Percentiles rank a stretch among this genome's conserved stretches.
Evolutionary conservation across 805 yeast genomes (phyloP).

Genomic region (Saturnispora silvae): DNA sequence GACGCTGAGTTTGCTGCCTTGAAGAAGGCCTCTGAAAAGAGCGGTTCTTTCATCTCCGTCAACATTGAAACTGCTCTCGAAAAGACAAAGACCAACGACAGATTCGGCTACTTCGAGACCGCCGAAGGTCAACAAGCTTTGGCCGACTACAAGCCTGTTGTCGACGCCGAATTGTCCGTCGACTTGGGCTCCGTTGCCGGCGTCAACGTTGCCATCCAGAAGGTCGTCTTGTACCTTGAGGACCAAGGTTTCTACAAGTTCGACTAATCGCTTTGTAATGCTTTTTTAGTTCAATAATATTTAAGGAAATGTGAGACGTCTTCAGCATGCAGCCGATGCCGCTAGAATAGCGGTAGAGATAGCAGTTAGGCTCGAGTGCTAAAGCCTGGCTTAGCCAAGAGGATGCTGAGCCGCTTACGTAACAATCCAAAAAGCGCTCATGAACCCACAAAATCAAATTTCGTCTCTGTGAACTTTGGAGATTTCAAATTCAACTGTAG

Average conservation of each 20-base stretch:
- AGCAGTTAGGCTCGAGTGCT: too few relatives aligned
- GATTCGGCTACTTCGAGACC: slow-evolving; percentile 38
- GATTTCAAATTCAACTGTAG: too few relatives aligned
- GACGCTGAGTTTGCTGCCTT: slow-evolving; percentile 33
- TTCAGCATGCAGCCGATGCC: too few relatives aligned
- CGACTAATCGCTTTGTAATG: not conserved
- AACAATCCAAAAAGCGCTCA: too few relatives aligned
- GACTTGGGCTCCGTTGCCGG: slow-evolving; percentile 39
- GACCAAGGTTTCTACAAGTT: slow-evolving; percentile 72
- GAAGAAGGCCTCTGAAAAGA: slow-evolving; percentile 33
- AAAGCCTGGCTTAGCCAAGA: too few relatives aligned
- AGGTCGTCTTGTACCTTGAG: slow-evolving; percentile 62
- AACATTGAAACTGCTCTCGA: slow-evolving; percentile 42
- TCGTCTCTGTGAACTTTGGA: too few relatives aligned
- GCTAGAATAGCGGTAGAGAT: too few relatives aligned
- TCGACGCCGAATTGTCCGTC: slow-evolving; percentile 47
- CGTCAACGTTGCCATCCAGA: slow-evolving; percentile 62
- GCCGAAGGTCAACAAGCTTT: slow-evolving; percentile 32
- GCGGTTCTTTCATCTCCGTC: slow-evolving; percentile 42
- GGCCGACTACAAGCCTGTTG: slow-evolving; percentile 37
- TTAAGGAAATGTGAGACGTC: too few relatives aligned
- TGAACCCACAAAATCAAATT: too few relatives aligned
- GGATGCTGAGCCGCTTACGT: too few relatives aligned
- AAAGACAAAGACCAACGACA: slow-evolving; percentile 34
- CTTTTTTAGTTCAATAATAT: too few relatives aligned